Conservation (phyloP, 1,284 basidiomycete species). For the Agaricales sp. region DNA sequence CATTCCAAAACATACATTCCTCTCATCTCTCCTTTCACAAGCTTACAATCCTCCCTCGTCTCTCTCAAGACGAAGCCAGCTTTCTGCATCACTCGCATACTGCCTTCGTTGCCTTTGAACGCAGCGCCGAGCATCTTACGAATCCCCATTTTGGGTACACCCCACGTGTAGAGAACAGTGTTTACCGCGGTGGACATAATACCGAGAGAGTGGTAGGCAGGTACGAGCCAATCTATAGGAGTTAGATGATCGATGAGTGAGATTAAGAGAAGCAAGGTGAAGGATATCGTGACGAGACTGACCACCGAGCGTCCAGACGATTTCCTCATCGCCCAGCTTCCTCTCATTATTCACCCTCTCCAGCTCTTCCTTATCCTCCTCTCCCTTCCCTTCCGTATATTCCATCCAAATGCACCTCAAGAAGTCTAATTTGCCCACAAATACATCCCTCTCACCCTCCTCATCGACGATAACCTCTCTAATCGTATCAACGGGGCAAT, state of each 20-base stretch:
- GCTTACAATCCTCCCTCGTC: conserved; percentile 10
- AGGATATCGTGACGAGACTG: too few species aligned
- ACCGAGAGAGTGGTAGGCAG: conserved; percentile 18
- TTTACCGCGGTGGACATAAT: conserved; percentile 19
- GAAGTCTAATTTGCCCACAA: background rate
- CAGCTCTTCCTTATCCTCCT: background rate
- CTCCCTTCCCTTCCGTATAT: background rate
- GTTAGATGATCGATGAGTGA: too few species aligned
- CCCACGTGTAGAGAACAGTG: conserved; percentile 18
- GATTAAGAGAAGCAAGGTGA: too few species aligned
- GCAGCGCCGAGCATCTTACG: conserved; percentile 12
- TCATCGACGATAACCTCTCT: background rate
- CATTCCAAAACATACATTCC: conserved; percentile 14
- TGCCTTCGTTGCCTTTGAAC: conserved; percentile 16
- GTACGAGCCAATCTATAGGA: conserved; percentile 17
- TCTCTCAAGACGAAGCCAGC: conserved; percentile 16
- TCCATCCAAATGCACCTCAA: background rate
- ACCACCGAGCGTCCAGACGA: background rate
- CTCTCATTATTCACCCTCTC: background rate
- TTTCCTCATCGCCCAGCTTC: background rate
- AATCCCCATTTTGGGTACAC: conserved; percentile 18
- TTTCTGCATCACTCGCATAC: conserved; percentile 18
- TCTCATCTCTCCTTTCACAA: conserved; percentile 9
- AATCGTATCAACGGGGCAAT: background rate
- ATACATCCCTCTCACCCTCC: too few species aligned